Evolutionary conservation across 2,329 filamentous ascomycete genomes (phyloP).

Genomic region (Colletotrichum navitas): DNA sequence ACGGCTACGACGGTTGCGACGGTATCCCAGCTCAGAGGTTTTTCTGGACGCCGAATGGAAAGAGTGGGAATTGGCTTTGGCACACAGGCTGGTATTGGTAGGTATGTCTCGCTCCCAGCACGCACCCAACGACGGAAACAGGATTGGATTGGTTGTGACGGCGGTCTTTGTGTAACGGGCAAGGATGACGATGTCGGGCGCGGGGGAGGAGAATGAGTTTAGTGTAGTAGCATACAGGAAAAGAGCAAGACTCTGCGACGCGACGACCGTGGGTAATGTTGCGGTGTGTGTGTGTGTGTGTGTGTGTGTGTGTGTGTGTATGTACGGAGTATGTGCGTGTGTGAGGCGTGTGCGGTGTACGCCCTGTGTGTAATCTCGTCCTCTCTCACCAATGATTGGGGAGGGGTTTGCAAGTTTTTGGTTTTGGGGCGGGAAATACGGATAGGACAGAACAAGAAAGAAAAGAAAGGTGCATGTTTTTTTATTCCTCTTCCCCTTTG

Average conservation of each 20-base stretch:
- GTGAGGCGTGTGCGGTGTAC: constrained; percentile 26
- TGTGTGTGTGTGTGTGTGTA: too few species aligned
- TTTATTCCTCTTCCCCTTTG: not conserved
- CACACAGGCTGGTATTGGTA: constrained; percentile 4
- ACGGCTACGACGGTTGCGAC: constrained; percentile 30
- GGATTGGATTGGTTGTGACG: constrained; percentile 26
- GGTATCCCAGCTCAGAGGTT: constrained; percentile 32
- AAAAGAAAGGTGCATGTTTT: constrained; percentile 3
- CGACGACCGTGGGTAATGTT: constrained; percentile 25
- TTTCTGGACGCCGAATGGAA: constrained; percentile 25
- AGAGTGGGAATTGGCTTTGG: constrained; percentile 33
- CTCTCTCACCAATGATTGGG: constrained; percentile 6
- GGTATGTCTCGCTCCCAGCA: not conserved
- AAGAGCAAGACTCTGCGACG: constrained; percentile 35
- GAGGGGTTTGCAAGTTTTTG: not conserved
- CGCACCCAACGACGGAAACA: constrained; percentile 3
- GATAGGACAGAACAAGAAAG: not conserved
- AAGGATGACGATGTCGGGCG: constrained; percentile 38
- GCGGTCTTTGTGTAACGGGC: constrained; percentile 19
- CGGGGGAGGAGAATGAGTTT: too few species aligned
- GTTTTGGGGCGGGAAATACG: not conserved
- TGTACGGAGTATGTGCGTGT: too few species aligned
- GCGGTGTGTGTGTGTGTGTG: constrained; percentile 4
- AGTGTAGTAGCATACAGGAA: too few species aligned
- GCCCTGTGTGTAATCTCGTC: constrained; percentile 6